Conservation (phyloP, 2,329 filamentous ascomycete genomes). For the Trichoderma oligosporum region DNA sequence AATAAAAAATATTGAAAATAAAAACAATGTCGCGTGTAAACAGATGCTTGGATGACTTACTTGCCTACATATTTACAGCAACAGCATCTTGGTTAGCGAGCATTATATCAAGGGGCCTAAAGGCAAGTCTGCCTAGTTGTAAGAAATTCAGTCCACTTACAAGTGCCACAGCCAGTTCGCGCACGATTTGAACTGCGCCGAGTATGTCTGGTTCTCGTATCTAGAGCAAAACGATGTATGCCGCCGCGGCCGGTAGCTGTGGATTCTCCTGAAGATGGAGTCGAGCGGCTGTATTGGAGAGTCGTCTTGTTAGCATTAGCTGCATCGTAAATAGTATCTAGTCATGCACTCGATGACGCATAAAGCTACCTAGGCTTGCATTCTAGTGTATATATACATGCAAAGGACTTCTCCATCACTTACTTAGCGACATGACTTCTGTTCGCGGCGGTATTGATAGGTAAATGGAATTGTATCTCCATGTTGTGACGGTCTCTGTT, state of each 20-base stretch:
- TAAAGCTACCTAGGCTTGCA: too few relatives aligned
- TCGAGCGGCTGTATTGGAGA: neutral
- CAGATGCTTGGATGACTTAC: constrained; percentile 26
- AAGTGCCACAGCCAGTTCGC: constrained; percentile 38
- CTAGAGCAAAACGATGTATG: constrained; percentile 39
- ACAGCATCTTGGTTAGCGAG: constrained; percentile 12
- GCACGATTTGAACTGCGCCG: constrained; percentile 38
- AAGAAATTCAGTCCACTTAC: constrained; percentile 27
- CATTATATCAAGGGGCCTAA: neutral
- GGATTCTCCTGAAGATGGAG: constrained; percentile 1
- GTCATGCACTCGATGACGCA: neutral
- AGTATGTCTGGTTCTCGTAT: constrained; percentile 37
- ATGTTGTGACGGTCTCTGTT: constrained; percentile 24
- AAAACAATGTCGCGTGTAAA: neutral
- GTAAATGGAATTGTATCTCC: constrained; percentile 40
- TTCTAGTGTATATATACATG: neutral
- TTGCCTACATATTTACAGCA: constrained; percentile 27
- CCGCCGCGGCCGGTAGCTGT: constrained; percentile 26
- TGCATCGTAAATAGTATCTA: too few relatives aligned
- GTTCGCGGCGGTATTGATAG: constrained; percentile 26
- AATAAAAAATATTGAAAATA: too few relatives aligned
- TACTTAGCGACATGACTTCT: constrained; percentile 25
- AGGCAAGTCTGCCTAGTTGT: too few relatives aligned
- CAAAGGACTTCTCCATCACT: constrained; percentile 19
- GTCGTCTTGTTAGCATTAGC: neutral